Conservation (phyloP, 768 basidiomycete species). For the Psilocybe sp. region DNA sequence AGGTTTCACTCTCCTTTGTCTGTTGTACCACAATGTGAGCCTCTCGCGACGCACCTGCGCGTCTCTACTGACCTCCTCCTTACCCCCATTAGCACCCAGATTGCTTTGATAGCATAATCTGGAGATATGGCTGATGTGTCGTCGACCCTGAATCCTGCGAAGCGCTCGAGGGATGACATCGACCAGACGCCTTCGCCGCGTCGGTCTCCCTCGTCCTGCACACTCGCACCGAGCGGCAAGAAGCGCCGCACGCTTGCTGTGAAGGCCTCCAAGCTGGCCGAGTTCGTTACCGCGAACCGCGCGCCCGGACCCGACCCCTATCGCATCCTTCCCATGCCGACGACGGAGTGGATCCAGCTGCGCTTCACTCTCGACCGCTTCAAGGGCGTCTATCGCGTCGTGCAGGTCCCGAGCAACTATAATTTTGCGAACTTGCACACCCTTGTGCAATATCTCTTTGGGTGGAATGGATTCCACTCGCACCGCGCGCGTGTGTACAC, state of each 20-base stretch:
- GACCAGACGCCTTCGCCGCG: not conserved
- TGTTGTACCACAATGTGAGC: too few relatives aligned
- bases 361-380: conserved; percentile 9
- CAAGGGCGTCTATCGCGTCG: conserved; percentile 51
- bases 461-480: conserved; percentile 17
- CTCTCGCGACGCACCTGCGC: too few relatives aligned
- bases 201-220: not conserved
- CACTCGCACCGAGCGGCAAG: not conserved
- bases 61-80: too few relatives aligned
- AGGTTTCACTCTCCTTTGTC: too few relatives aligned
- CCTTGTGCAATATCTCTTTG: conserved; percentile 62
- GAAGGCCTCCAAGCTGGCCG: not conserved
- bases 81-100: too few relatives aligned
- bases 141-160: conserved; percentile 6
- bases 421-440: conserved; percentile 61
- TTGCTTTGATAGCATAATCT: too few relatives aligned
- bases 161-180: conserved; percentile 4
- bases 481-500: conserved; percentile 11
- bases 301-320: conserved; percentile 5
- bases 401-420: conserved; percentile 65
- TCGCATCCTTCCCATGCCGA: conserved; percentile 3
- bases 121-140: not conserved
- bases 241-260: conserved; percentile 2
- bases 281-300: not conserved
- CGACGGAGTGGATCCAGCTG: conserved; percentile 7